Evolutionary conservation across 169 alveolate species (phyloP).

Genomic region (Plasmodium chabaudi): DNA sequence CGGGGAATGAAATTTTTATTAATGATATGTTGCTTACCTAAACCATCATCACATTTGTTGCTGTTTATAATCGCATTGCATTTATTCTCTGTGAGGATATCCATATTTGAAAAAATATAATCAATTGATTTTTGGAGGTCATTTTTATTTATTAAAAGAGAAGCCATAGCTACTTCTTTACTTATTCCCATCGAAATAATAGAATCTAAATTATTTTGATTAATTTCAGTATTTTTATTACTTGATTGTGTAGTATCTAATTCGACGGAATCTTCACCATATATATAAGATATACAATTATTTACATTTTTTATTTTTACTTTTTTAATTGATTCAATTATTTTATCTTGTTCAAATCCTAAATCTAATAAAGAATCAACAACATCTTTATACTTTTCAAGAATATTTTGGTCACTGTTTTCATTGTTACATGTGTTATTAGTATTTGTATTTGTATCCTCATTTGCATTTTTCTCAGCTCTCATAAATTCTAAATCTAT

Average conservation of each 20-base stretch:
- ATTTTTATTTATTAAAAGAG: constrained; percentile 55
- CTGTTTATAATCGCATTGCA: constrained; percentile 41
- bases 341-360: constrained; percentile 65
- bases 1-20: neutral
- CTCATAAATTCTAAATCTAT: constrained; percentile 51
- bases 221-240: constrained; percentile 13
- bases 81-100: constrained; percentile 35
- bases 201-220: constrained; percentile 38
- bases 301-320: constrained; percentile 65
- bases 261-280: constrained; percentile 65
- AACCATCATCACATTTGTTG: constrained; percentile 67
- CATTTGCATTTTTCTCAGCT: neutral
- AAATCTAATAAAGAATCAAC: constrained; percentile 33
- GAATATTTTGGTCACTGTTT: constrained; percentile 9
- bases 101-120: constrained; percentile 53
- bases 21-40: constrained; percentile 16
- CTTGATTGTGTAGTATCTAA: constrained; percentile 6
- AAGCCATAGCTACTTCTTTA: constrained; percentile 69
- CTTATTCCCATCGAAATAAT: constrained; percentile 44
- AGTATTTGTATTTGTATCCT: neutral
- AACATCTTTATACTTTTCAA: constrained; percentile 20
- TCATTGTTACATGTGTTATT: neutral
- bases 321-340: constrained; percentile 44
- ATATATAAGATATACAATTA: constrained; percentile 60
- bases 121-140: constrained; percentile 56